These are phyloP conservation scores for Violaceomyces palustris DNA, from an alignment of 1,284 basidiomycete genomes.

Conservation along the genomic window DNA sequence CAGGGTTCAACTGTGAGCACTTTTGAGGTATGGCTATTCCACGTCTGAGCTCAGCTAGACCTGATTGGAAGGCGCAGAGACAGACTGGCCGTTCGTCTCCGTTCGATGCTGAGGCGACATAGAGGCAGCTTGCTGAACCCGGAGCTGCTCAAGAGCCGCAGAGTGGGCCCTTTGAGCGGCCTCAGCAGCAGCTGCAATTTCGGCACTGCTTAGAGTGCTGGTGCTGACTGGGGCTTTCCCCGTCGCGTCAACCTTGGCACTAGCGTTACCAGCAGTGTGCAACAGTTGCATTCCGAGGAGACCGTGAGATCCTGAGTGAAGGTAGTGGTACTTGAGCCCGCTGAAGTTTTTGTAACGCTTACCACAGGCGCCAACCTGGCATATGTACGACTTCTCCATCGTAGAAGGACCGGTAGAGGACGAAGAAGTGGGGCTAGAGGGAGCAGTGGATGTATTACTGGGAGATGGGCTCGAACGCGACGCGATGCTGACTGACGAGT, in stretches of 20 bases:
- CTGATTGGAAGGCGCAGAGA: too few relatives aligned
- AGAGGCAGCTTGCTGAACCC: too few relatives aligned
- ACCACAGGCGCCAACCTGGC: slow-evolving; percentile 61
- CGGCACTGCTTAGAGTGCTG: slow-evolving; percentile 42
- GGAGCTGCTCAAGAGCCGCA: too few relatives aligned
- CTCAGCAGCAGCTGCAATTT: slow-evolving; percentile 46
- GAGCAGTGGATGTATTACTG: too few relatives aligned
- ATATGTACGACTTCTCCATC: slow-evolving; percentile 42
- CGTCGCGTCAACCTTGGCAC: slow-evolving; percentile 47
- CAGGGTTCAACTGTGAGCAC: too few relatives aligned
- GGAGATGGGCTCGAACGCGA: slow-evolving; percentile 10
- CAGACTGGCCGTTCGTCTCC: too few relatives aligned
- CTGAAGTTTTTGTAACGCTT: slow-evolving; percentile 82
- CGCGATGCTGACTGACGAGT: too few relatives aligned
- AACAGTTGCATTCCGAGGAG: slow-evolving; percentile 50
- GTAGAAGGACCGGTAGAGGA: slow-evolving; percentile 5
- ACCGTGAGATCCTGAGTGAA: slow-evolving; percentile 85
- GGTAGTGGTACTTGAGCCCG: slow-evolving; percentile 76
- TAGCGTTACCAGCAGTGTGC: slow-evolving; percentile 46
- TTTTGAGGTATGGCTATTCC: too few relatives aligned
- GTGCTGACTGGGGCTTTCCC: slow-evolving; percentile 48
- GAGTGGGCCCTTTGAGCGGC: slow-evolving; percentile 43
- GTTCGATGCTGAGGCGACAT: too few relatives aligned
- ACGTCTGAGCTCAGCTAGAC: too few relatives aligned
- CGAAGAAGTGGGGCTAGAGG: slow-evolving; percentile 12